Base-by-base conservation (phyloP, 352 stramenopile species). In the Peronospora belbahrii region DNA sequence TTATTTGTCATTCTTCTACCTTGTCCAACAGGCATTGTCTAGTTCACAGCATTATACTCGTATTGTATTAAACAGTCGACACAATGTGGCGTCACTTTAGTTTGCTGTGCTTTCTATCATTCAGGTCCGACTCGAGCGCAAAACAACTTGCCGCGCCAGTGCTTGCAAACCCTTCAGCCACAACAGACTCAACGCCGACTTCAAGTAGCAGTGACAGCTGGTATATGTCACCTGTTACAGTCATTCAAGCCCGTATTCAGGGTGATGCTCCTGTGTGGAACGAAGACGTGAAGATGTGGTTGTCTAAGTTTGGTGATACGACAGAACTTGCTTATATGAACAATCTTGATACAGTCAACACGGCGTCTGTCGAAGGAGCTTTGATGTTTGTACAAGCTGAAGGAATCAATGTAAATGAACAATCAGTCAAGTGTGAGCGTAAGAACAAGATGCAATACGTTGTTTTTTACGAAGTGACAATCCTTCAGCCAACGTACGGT, bases 351-450 rank as follows among this genome's bases (percentile, higher is more conserved):
- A 76, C 70, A 14, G 70, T 81, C 25, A 81, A 81, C 57, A 77
- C 52, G 11, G 69, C 69, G 8, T 63, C 66, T 0, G 66, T 86
- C 4, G 74, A 86, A 49, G 65, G 70, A 5, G 71, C 67, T n/a
- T 64, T 85, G 28, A 83, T 71, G 63, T 83, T 70, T 45, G 65
- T 85, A n/a, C 65, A 78, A 48, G 70, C 74, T 4, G 74, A 87
- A 45, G 63, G 67, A 23, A 83, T 87, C 44, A 83, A 81, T 48
- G 45, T 59, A 4, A 57, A 59, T 14, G 67, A 67, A 35, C 60
- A 77, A 42, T 59, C 52, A 42, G 61, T 63, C 31, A 53, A 74
- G 47, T 82, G 70, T 31, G 42, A 64, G 23, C 76, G 74, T 34
- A 83, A 82, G 52, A 87, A 77, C 57, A 65, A 54, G 36, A 67